Conservation (phyloP, 2,329 filamentous ascomycete species). For the Monosporascus sp. region DNA sequence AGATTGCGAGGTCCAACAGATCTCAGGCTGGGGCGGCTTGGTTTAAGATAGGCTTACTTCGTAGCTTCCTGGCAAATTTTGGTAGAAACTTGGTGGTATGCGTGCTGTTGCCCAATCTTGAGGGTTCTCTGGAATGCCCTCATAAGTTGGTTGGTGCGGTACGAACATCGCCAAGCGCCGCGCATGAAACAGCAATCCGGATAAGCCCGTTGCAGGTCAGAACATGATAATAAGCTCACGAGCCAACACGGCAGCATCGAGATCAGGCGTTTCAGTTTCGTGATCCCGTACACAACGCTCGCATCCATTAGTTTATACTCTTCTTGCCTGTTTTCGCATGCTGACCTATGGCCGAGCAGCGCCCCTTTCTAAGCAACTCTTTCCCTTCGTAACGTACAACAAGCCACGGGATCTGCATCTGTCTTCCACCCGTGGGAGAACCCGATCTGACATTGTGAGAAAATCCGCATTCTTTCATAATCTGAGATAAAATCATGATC, state of each 20-base stretch:
- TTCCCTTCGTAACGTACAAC: background rate
- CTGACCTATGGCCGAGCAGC: background rate
- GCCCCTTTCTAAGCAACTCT: background rate
- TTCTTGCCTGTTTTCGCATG: background rate
- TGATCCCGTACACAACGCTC: background rate
- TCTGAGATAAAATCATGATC: background rate
- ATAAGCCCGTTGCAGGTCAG: background rate
- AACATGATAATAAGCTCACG: background rate
- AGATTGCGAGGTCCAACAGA: too few species aligned
- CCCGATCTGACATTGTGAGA: background rate
- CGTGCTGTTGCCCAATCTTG: too few species aligned
- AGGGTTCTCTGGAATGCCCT: too few species aligned
- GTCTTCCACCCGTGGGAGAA: background rate
- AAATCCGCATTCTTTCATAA: background rate
- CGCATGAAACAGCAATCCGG: background rate
- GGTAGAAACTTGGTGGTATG: too few species aligned
- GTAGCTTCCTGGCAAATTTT: too few species aligned
- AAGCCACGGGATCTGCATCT: background rate
- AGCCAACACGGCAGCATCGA: background rate
- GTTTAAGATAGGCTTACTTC: too few species aligned
- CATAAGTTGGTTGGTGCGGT: too few species aligned
- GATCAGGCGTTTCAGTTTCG: background rate
- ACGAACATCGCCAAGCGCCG: too few species aligned
- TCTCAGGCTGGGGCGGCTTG: too few species aligned
- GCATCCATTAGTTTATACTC: background rate